Evolutionary conservation across 345 rosid species (phyloP).

Genomic region (Arabis hirsuta): DNA sequence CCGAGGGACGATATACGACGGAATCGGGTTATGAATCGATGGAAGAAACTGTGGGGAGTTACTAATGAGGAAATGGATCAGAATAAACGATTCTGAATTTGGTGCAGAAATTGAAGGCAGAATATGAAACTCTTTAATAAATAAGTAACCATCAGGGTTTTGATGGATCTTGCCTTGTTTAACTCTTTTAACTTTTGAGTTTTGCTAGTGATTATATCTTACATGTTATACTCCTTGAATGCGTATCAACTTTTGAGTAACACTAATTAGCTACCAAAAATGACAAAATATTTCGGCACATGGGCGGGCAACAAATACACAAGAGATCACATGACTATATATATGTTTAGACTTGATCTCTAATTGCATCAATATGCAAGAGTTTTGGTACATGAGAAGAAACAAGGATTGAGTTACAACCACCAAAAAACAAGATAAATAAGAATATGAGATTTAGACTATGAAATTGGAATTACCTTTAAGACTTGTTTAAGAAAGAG

Average conservation of each 20-base stretch:
- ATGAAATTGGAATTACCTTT: too few species aligned
- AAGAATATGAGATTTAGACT: too few species aligned
- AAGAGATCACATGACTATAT: neutral
- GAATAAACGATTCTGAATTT: neutral
- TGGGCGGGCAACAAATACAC: neutral
- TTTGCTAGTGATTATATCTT: neutral
- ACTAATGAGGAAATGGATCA: neutral
- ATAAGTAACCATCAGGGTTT: slow-evolving; percentile 10
- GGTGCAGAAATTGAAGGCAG: neutral
- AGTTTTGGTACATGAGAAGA: too few species aligned
- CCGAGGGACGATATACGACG: neutral
- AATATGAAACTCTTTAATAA: too few species aligned
- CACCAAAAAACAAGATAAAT: too few species aligned
- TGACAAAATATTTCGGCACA: neutral
- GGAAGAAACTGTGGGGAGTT: neutral
- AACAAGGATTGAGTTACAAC: too few species aligned
- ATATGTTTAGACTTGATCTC: too few species aligned
- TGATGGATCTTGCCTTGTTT: neutral
- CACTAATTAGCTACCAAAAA: neutral
- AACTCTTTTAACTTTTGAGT: neutral
- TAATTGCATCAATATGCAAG: too few species aligned
- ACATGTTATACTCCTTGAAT: neutral
- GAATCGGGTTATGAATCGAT: neutral
- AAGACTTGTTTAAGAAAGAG: too few species aligned
- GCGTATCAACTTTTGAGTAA: neutral